These are phyloP conservation scores for Scedosporium dehoogii DNA, from an alignment of 2,329 filamentous ascomycete genomes.

Conservation along the genomic window DNA sequence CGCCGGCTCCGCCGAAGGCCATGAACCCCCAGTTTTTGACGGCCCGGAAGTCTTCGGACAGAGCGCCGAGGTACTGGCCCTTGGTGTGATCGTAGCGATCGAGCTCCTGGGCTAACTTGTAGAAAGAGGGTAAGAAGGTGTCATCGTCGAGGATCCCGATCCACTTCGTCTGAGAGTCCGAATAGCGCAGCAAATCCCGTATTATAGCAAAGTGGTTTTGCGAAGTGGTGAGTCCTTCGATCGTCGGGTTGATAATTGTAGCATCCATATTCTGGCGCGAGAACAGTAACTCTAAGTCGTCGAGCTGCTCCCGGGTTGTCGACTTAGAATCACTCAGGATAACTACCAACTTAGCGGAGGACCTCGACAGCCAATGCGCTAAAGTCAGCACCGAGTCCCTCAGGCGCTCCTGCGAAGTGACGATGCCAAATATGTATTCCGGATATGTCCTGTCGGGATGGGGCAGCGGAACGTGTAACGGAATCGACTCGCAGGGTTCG, in stretches of 20 bases:
- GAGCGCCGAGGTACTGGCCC: constrained; percentile 43
- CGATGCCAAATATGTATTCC: constrained; percentile 47
- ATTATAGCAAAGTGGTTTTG: constrained; percentile 50
- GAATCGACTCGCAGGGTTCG: constrained; percentile 29
- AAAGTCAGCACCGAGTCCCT: constrained; percentile 40
- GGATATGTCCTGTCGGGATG: constrained; percentile 32
- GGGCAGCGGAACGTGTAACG: constrained; percentile 34
- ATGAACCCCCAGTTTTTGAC: constrained; percentile 45
- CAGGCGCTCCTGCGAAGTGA: constrained; percentile 41
- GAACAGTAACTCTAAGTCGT: constrained; percentile 19
- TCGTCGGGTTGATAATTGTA: constrained; percentile 22
- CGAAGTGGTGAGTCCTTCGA: constrained; percentile 29
- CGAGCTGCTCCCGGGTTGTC: constrained; percentile 16
- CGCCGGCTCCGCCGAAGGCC: constrained; percentile 51
- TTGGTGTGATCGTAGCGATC: constrained; percentile 34
- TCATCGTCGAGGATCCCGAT: constrained; percentile 51
- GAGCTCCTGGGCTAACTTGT: constrained; percentile 37
- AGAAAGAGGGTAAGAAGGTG: constrained; percentile 50
- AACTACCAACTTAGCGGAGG: constrained; percentile 40
- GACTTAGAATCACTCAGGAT: constrained; percentile 32
- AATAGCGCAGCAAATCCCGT: constrained; percentile 34
- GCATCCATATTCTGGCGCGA: constrained; percentile 22
- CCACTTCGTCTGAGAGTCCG: constrained; percentile 39
- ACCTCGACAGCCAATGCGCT: constrained; percentile 44
- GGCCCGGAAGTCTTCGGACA: constrained; percentile 45